Percentiles rank a stretch among this genome's conserved stretches.
Conservation (phyloP, 2,329 filamentous ascomycete genomes). For the Colletotrichum nymphaeae region DNA sequence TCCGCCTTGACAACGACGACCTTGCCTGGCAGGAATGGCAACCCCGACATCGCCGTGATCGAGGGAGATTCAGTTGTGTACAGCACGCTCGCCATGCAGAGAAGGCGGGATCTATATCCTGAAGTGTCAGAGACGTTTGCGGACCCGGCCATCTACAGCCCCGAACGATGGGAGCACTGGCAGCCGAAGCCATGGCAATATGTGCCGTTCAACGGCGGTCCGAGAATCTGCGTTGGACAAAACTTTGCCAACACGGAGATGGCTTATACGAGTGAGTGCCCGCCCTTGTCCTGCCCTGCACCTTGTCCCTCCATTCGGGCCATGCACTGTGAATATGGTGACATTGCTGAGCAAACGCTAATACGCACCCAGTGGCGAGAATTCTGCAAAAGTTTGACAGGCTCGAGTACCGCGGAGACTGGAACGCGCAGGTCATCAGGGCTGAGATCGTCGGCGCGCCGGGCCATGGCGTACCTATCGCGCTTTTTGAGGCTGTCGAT, state of each 20-base stretch:
- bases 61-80: conserved; percentile 60
- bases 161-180: conserved; percentile 64
- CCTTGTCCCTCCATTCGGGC: not conserved
- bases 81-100: conserved; percentile 63
- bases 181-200: conserved; percentile 65
- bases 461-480: conserved; percentile 54
- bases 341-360: not conserved
- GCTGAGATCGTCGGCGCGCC: conserved; percentile 57
- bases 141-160: conserved; percentile 55
- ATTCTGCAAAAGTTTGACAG: conserved; percentile 70
- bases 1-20: conserved; percentile 78
- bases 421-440: conserved; percentile 56
- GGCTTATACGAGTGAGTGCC: conserved; percentile 56
- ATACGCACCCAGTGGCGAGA: conserved; percentile 50
- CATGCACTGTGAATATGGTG: not conserved
- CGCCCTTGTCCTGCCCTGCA: too few species aligned
- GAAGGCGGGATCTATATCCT: conserved; percentile 60
- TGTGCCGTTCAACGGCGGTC: conserved; percentile 50
- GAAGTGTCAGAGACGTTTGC: conserved; percentile 50
- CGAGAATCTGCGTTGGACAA: conserved; percentile 62
- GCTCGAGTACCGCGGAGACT: conserved; percentile 61
- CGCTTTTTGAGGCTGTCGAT: conserved; percentile 46
- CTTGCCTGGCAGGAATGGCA: conserved; percentile 62
- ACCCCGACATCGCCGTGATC: conserved; percentile 55
- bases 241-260: conserved; percentile 71